Conservation (phyloP, 2,329 filamentous ascomycete genomes). For the Pestalotiopsis fici region DNA sequence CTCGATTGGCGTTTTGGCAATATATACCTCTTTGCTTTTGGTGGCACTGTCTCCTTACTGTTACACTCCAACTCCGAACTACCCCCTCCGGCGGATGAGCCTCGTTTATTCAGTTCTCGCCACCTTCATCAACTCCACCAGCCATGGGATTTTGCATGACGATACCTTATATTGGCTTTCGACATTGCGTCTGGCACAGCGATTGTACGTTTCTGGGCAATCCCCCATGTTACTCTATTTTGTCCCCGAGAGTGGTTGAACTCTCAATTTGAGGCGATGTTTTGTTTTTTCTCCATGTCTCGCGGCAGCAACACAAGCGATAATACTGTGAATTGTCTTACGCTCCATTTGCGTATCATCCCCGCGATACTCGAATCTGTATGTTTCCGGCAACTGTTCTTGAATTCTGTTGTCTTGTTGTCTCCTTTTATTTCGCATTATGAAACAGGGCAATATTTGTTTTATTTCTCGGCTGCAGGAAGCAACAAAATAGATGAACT, state of each 20-base stretch:
- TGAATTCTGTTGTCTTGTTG: slow-evolving; percentile 14
- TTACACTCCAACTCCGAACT: slow-evolving; percentile 22
- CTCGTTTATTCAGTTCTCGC: slow-evolving; percentile 26
- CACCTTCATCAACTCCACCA: slow-evolving; percentile 39
- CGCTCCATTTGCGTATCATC: slow-evolving; percentile 12
- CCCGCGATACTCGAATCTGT: slow-evolving; percentile 23
- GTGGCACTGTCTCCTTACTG: slow-evolving; percentile 15
- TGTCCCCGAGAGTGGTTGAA: slow-evolving; percentile 22
- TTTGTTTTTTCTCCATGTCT: neutral
- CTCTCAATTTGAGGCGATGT: slow-evolving; percentile 16
- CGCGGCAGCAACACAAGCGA: slow-evolving; percentile 1
- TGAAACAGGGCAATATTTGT: slow-evolving; percentile 27
- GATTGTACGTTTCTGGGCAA: slow-evolving; percentile 42
- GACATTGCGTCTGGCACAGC: slow-evolving; percentile 63
- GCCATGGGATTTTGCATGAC: slow-evolving; percentile 59
- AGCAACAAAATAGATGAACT: slow-evolving; percentile 30
- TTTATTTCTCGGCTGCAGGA: slow-evolving; percentile 29
- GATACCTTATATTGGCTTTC: slow-evolving; percentile 50
- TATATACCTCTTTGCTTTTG: slow-evolving; percentile 35
- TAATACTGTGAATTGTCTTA: slow-evolving; percentile 15
- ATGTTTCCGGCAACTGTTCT: slow-evolving; percentile 27
- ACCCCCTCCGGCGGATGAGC: slow-evolving; percentile 24
- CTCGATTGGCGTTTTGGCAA: slow-evolving; percentile 29
- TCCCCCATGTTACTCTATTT: slow-evolving; percentile 29
- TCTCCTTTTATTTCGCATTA: slow-evolving; percentile 11